These are phyloP conservation scores for Coelastrella sp. DNA, from an alignment of 139 green algal species.

Conservation along the genomic window DNA sequence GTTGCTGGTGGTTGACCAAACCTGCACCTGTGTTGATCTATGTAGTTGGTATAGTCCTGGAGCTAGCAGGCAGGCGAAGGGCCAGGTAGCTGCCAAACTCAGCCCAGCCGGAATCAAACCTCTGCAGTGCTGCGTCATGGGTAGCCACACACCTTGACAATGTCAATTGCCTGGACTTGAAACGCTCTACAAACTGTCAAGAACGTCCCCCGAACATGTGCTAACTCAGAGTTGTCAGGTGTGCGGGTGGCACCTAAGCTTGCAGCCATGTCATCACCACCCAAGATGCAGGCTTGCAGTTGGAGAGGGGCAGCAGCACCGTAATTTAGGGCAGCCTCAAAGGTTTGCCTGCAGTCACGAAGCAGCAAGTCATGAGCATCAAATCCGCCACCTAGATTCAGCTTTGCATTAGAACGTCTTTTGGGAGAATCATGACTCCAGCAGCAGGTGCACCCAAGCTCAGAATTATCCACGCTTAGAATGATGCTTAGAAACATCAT, in stretches of 20 bases:
- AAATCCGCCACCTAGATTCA: no score
- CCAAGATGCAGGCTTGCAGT: conserved; percentile 57
- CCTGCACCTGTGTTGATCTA: no score
- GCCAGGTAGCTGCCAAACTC: not conserved
- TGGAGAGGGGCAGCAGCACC: conserved; percentile 9
- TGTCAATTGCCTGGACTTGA: conserved; percentile 59
- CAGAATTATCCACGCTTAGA: no score
- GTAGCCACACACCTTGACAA: conserved; percentile 48
- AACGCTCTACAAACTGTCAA: conserved; percentile 38
- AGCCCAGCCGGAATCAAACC: not conserved
- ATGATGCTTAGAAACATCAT: no score
- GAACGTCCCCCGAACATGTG: conserved; percentile 46
- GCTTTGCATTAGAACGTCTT: no score
- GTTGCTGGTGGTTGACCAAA: no score
- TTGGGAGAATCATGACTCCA: no score
- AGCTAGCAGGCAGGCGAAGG: not conserved
- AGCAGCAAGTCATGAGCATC: not conserved
- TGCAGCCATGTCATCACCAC: conserved; percentile 46
- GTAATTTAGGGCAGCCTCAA: conserved; percentile 23
- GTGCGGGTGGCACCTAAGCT: conserved; percentile 48
- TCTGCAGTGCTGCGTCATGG: not conserved
- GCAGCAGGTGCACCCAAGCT: no score
- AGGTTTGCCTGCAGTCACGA: conserved; percentile 28
- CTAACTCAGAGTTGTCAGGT: conserved; percentile 25
- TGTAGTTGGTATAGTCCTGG: no score